phyloP scores from a whole-genome alignment of 108 stramenopile species.

The Stephanodiscus triporus region DNA sequence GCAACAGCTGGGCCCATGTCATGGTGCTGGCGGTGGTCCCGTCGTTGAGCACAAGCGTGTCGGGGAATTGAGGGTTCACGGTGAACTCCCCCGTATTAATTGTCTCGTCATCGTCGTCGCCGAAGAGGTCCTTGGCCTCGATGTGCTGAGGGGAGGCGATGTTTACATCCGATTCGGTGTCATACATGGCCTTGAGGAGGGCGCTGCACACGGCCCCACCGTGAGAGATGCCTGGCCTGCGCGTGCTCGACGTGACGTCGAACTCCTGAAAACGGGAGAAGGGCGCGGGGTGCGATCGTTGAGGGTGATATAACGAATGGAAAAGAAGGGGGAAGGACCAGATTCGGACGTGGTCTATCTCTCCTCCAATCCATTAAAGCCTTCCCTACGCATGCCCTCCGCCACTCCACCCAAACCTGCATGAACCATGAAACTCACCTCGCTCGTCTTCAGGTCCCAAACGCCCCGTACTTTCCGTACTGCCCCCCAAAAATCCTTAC shows the following conservation, averaged over 20 bases:
- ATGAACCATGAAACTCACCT: conserved; percentile 45
- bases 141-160: conserved; percentile 22
- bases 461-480: conserved; percentile 75
- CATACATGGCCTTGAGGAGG: conserved; percentile 87
- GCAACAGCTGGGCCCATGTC: conserved; percentile 75
- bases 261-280: conserved; percentile 28
- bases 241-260: conserved; percentile 35
- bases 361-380: too few species aligned
- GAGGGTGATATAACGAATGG: not conserved
- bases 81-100: conserved; percentile 46
- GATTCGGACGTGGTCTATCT: too few species aligned
- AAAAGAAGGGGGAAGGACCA: not conserved
- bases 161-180: conserved; percentile 69
- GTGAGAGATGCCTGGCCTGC: conserved; percentile 72
- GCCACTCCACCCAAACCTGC: not conserved
- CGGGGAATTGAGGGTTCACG: conserved; percentile 61
- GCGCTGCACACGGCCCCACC: conserved; percentile 83
- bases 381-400: too few species aligned
- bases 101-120: conserved; percentile 77
- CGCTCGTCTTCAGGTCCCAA: conserved; percentile 83
- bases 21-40: conserved; percentile 43
- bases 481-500: conserved; percentile 78
- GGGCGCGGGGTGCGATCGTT: not conserved
- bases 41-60: conserved; percentile 55
- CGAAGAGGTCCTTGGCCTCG: conserved; percentile 58